A percentile compares a stretch with the other conserved stretches of the same genome.
These are phyloP conservation scores for Sclerotinia minor DNA, from an alignment of 2,329 filamentous ascomycete genomes.

Conservation along the genomic window DNA sequence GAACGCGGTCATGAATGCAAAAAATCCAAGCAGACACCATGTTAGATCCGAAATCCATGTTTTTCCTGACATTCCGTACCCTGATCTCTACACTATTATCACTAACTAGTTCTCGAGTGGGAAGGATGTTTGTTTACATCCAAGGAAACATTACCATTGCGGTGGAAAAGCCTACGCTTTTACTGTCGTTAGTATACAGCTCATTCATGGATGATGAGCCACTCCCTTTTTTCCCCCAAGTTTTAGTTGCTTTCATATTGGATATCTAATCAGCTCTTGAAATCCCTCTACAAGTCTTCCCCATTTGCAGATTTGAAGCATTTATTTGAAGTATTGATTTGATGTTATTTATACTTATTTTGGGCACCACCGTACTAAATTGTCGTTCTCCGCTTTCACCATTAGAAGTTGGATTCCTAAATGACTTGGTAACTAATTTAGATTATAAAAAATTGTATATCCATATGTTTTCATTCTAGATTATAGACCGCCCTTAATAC, in stretches of 20 bases:
- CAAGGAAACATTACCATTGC: neutral
- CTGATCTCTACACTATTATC: neutral
- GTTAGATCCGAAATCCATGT: neutral
- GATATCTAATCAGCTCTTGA: neutral
- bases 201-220: neutral
- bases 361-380: neutral
- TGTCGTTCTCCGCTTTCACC: neutral
- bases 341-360: neutral
- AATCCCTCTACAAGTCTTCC: neutral
- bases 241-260: neutral
- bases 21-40: constrained; percentile 13
- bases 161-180: neutral
- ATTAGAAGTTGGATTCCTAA: too few species aligned
- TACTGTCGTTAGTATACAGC: neutral
- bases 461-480: too few species aligned
- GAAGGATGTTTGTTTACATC: neutral
- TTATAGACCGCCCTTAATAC: too few species aligned
- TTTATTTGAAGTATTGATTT: neutral
- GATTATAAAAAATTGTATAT: too few species aligned
- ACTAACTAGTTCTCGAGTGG: neutral
- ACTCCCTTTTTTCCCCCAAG: neutral
- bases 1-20: constrained; percentile 20
- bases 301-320: neutral
- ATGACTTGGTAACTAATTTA: too few species aligned
- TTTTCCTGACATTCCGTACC: neutral